Conservation (phyloP, 1,284 basidiomycete genomes). For the Trichosporon asahii region DNA sequence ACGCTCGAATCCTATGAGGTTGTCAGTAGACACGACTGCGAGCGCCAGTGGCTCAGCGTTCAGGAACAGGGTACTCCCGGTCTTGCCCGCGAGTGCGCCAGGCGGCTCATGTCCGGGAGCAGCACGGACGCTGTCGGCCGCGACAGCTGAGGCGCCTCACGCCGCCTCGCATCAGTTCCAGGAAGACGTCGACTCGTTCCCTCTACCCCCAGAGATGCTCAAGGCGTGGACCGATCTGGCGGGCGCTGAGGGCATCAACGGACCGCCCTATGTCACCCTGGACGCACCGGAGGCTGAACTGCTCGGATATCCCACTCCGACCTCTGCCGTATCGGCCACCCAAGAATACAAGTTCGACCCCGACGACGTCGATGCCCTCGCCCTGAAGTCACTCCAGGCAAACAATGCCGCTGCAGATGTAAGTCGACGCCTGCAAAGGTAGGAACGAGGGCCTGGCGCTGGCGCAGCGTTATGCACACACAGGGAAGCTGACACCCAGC, state of each 20-base stretch:
- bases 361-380: background rate
- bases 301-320: background rate
- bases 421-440: background rate
- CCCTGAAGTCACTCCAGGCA: background rate
- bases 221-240: background rate
- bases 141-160: background rate
- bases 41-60: background rate
- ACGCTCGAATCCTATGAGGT: too few relatives aligned
- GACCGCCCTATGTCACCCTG: background rate
- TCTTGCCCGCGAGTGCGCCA: background rate
- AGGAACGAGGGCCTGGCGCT: background rate
- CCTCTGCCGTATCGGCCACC: background rate
- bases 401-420: background rate
- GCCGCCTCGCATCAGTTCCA: background rate
- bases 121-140: background rate
- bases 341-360: background rate
- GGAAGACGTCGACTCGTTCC: background rate
- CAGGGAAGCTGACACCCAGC: background rate
- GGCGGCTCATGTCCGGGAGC: background rate
- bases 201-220: background rate
- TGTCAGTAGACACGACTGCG: background rate
- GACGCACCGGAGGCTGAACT: constrained; percentile 2
- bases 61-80: constrained; percentile 1
- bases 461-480: background rate
- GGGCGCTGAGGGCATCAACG: background rate